Evolutionary conservation across 768 basidiomycete species (phyloP).

Genomic region (Pisolithus microcarpus): DNA sequence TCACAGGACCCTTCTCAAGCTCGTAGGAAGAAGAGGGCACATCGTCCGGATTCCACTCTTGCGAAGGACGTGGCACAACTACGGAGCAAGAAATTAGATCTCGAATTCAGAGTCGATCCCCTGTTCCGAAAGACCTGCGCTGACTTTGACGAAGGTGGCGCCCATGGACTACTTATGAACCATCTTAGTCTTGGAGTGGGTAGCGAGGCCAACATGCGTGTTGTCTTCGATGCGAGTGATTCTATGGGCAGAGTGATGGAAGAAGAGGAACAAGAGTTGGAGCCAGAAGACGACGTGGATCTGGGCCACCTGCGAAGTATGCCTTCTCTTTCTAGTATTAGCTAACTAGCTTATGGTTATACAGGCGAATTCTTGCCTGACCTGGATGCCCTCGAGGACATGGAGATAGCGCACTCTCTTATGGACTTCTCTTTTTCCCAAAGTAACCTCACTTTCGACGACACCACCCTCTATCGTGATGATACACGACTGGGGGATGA

Average conservation of each 20-base stretch:
- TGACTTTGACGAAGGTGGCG: conserved; percentile 98
- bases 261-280: conserved; percentile 57
- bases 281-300: conserved; percentile 64
- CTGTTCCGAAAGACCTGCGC: conserved; percentile 96
- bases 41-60: conserved; percentile 76
- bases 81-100: conserved; percentile 85
- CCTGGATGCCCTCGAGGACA: conserved; percentile 52
- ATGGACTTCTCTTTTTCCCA: conserved; percentile 77
- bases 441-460: conserved; percentile 53
- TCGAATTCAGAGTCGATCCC: conserved; percentile 95
- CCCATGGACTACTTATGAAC: conserved; percentile 94
- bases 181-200: conserved; percentile 77
- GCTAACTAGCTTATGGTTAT: conserved; percentile 5
- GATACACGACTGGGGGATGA: conserved; percentile 36
- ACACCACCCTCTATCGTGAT: conserved; percentile 53
- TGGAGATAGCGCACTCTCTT: conserved; percentile 76
- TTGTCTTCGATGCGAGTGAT: conserved; percentile 96
- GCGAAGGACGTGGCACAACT: conserved; percentile 79
- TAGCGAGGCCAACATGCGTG: conserved; percentile 73
- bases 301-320: conserved; percentile 54
- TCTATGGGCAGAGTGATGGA: conserved; percentile 73
- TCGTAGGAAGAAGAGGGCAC: conserved; percentile 54
- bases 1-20: conserved; percentile 56
- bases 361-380: conserved; percentile 71
- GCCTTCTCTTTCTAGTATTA: conserved; percentile 15